Conservation (phyloP, 805 yeast genomes). For the Ogataea polymorpha region DNA sequence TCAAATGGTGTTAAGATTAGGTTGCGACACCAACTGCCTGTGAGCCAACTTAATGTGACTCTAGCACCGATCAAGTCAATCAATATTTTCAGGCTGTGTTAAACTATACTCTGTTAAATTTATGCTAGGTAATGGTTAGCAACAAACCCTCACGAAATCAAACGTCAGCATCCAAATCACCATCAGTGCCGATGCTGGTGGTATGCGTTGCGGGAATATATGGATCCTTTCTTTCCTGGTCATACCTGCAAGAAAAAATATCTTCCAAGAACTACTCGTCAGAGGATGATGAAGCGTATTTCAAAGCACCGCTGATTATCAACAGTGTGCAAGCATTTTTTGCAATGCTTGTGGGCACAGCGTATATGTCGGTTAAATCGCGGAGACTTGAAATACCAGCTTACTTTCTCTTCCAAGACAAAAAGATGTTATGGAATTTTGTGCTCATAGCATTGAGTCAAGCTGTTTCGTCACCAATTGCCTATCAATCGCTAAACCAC, state of each 20-base stretch:
- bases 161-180: neutral
- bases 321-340: conserved; percentile 70
- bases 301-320: conserved; percentile 76
- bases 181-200: conserved; percentile 14
- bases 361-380: conserved; percentile 45
- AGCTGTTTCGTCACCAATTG: conserved; percentile 78
- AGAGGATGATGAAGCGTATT: conserved; percentile 28
- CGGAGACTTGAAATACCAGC: conserved; percentile 31
- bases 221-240: conserved; percentile 87
- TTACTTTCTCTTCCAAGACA: conserved; percentile 34
- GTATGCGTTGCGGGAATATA: conserved; percentile 65
- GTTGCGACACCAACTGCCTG: no score
- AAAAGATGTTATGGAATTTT: conserved; percentile 35
- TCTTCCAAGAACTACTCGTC: conserved; percentile 70
- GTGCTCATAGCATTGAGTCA: conserved; percentile 66
- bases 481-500: conserved; percentile 71
- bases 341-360: conserved; percentile 66
- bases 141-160: neutral
- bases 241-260: conserved; percentile 85
- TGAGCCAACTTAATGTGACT: no score
- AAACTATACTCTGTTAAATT: neutral
- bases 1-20: neutral
- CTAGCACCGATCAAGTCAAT: no score
- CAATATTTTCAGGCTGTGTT: neutral
- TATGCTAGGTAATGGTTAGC: neutral